Conservation (phyloP, 768 basidiomycete genomes). For the Daedaleopsis sinensis region DNA sequence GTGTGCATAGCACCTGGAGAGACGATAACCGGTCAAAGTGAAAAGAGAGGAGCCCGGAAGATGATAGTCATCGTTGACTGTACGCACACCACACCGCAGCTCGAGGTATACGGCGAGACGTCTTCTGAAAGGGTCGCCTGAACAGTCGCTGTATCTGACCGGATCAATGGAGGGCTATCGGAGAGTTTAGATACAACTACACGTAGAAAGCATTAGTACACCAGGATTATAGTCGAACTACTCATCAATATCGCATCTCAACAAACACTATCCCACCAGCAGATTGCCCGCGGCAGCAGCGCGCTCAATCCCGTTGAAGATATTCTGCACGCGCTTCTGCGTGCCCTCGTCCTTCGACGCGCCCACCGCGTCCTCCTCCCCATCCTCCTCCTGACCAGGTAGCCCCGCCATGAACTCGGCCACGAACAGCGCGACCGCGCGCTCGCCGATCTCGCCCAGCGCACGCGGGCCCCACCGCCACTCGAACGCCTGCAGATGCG, state of each 20-base stretch:
- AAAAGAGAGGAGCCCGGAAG: too few species aligned
- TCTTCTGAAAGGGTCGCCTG: too few species aligned
- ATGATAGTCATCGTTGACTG: too few species aligned
- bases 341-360: conserved; percentile 24
- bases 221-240: neutral
- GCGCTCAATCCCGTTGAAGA: conserved; percentile 60
- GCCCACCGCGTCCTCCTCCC: conserved; percentile 24
- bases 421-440: conserved; percentile 72
- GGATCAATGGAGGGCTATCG: too few species aligned
- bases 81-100: too few species aligned
- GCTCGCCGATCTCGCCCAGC: conserved; percentile 82
- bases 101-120: too few species aligned
- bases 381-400: conserved; percentile 21
- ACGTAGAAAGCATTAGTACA: neutral
- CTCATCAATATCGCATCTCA: too few species aligned
- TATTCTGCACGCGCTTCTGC: conserved; percentile 43
- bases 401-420: conserved; percentile 75
- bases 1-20: too few species aligned
- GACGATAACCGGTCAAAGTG: too few species aligned
- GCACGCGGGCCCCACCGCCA: conserved; percentile 90
- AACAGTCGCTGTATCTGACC: too few species aligned
- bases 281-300: conserved; percentile 56
- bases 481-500: conserved; percentile 53
- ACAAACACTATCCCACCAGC: neutral
- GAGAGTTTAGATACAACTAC: too few species aligned